Base-by-base conservation (phyloP, 495 filamentous ascomycete genomes). In the Physcia stellaris region DNA sequence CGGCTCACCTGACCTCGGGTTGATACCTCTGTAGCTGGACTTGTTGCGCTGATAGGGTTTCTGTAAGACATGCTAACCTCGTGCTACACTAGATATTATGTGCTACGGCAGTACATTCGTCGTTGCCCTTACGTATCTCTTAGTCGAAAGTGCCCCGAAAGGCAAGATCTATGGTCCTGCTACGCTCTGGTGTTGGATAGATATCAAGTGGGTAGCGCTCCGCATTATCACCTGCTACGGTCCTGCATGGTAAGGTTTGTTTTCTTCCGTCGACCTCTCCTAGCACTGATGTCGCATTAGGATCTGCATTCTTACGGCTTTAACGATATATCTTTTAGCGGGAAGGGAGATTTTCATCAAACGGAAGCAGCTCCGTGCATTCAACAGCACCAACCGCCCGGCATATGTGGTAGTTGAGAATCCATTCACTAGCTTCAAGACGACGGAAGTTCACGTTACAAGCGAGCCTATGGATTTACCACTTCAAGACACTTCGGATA, bases 151-250 rank as follows among this genome's bases (percentile, higher is more conserved):
- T 1, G 39, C 55, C 15, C 38, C 46, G 1, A 63, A 56, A 26
- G 69, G 72, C 2, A 64, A 60, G 4, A 69, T 88, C 22, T 90
- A 90, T 50, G 85, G 85, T n/a, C 70, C 78, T 39, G 84, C 85
- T 13, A 71, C 71, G 28, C 57, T 92, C 21, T 94, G 86, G 86
- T 94, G 86, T 52, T 94, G 83, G 84, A 60, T 92, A 23, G 65
- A 68, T 39, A 48, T 53, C 3, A 52, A 69, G 9, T 88, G 78
- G 75, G 77, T 83, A 40, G 65, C 77, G 23, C 67, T 85, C 40
- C 75, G 84, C 19, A 75, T 92, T 32, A 75, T 74, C 13, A 64
- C 70, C 20, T 92, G 88, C 56, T 94, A 94, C 51, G 86, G 67
- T 0, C 86, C 84, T 3, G 75, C 87, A 18, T 92, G 86, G 85